These are phyloP conservation scores for Aspergillus incahuasiensis DNA, from an alignment of 495 filamentous ascomycete genomes.

Conservation along the genomic window DNA sequence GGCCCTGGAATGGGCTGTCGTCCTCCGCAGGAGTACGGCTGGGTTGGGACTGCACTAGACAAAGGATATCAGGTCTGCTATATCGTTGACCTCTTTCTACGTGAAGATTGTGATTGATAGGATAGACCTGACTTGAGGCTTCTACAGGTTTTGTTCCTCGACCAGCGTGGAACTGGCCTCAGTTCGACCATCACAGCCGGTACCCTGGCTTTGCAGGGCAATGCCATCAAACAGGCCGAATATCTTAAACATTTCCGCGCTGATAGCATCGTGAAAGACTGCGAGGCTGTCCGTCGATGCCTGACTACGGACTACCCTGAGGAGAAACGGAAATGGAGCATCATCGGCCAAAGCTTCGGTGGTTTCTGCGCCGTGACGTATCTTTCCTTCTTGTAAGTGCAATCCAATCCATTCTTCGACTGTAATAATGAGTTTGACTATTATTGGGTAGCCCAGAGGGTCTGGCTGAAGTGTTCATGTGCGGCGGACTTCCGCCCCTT, in stretches of 20 bases:
- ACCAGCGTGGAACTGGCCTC: constrained; percentile 85
- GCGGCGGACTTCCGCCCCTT: constrained; percentile 77
- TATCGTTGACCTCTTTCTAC: background rate
- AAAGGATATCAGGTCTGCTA: constrained; percentile 67
- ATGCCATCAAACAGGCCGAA: constrained; percentile 61
- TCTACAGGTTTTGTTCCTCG: constrained; percentile 68
- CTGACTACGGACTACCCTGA: constrained; percentile 66
- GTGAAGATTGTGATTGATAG: background rate
- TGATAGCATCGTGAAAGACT: constrained; percentile 83
- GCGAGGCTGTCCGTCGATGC: constrained; percentile 73
- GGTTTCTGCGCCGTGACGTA: constrained; percentile 82
- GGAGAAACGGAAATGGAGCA: constrained; percentile 72
- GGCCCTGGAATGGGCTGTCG: constrained; percentile 75
- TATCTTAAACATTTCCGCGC: constrained; percentile 86
- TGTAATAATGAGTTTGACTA: background rate
- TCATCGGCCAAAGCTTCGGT: constrained; percentile 88
- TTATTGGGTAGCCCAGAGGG: constrained; percentile 54
- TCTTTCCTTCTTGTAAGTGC: constrained; percentile 63
- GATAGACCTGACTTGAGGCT: background rate
- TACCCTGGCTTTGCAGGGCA: constrained; percentile 61
- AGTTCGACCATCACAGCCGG: constrained; percentile 71
- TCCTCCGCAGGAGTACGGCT: constrained; percentile 64
- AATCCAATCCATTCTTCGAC: too few relatives aligned
- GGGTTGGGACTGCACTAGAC: constrained; percentile 64
- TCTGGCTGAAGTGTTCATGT: constrained; percentile 74